A percentile compares a stretch with the other conserved stretches of the same genome.
Conservation (phyloP, 2,329 filamentous ascomycete genomes). For the Alternaria sp. region DNA sequence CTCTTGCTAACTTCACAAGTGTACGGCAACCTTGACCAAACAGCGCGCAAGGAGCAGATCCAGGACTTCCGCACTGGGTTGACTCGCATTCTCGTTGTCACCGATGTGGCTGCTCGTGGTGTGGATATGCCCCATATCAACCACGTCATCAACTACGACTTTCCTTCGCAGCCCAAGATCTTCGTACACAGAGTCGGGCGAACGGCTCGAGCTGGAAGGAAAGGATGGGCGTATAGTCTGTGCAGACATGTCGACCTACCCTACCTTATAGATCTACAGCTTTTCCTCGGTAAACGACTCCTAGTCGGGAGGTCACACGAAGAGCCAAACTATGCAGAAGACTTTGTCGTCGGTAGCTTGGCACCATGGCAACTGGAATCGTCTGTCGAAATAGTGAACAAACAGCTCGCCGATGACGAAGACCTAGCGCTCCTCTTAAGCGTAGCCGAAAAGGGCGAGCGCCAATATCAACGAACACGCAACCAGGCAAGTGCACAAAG, state of each 20-base stretch:
- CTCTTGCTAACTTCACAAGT: slow-evolving; percentile 52
- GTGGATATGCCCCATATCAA: slow-evolving; percentile 96
- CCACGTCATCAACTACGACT: slow-evolving; percentile 99
- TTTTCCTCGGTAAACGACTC: slow-evolving; percentile 88
- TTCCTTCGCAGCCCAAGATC: slow-evolving; percentile 94
- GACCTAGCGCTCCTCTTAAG: slow-evolving; percentile 74
- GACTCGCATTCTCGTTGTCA: slow-evolving; percentile 91
- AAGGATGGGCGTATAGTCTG: slow-evolving; percentile 94
- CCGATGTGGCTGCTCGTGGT: slow-evolving; percentile 94
- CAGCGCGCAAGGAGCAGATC: slow-evolving; percentile 88
- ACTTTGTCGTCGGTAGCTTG: slow-evolving; percentile 82
- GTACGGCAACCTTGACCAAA: slow-evolving; percentile 94
- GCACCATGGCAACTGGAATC: slow-evolving; percentile 75
- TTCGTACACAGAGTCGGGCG: slow-evolving; percentile 96
- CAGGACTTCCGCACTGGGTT: slow-evolving; percentile 85
- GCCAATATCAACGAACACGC: slow-evolving; percentile 86
- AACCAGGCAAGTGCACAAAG: slow-evolving; percentile 91
- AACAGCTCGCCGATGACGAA: slow-evolving; percentile 73
- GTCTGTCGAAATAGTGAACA: slow-evolving; percentile 82
- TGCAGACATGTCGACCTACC: slow-evolving; percentile 87
- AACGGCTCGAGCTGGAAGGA: slow-evolving; percentile 90
- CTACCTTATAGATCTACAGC: slow-evolving; percentile 90
- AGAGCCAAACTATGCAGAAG: slow-evolving; percentile 74
- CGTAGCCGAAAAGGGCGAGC: slow-evolving; percentile 88
- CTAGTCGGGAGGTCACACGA: slow-evolving; percentile 71